These are phyloP conservation scores for Taxawa tesnikishii DNA, from an alignment of 2,329 filamentous ascomycete species.

Conservation along the genomic window DNA sequence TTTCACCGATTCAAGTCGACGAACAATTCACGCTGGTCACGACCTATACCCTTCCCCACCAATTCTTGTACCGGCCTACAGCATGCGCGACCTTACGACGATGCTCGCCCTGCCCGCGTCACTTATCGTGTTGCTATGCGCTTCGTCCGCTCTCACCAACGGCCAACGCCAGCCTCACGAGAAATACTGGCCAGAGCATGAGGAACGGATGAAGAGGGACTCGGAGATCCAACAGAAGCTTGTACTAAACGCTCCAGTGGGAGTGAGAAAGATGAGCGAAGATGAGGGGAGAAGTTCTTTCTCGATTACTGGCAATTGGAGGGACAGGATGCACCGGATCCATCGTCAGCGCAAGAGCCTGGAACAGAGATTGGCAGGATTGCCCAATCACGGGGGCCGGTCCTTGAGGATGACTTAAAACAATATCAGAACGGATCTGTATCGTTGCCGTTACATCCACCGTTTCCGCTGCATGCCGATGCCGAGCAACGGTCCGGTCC, in stretches of 20 bases:
- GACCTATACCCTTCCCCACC: background rate
- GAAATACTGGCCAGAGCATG: constrained; percentile 37
- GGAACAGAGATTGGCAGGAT: constrained; percentile 1
- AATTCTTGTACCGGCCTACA: constrained; percentile 4
- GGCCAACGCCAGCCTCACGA: constrained; percentile 28
- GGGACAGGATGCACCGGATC: constrained; percentile 7
- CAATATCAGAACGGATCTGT: constrained; percentile 19
- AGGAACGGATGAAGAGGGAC: constrained; percentile 28
- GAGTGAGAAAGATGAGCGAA: constrained; percentile 58
- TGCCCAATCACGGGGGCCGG: background rate
- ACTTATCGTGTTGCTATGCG: constrained; percentile 12
- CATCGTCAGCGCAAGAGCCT: background rate
- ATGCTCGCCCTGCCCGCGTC: constrained; percentile 15
- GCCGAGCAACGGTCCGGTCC: constrained; percentile 1
- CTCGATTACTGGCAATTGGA: constrained; percentile 49
- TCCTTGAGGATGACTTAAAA: constrained; percentile 2
- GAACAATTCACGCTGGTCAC: background rate
- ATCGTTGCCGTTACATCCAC: constrained; percentile 31
- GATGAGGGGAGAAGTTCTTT: constrained; percentile 63
- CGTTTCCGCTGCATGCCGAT: constrained; percentile 39
- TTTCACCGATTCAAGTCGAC: no score
- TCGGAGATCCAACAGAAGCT: constrained; percentile 27
- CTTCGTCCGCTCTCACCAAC: constrained; percentile 9
- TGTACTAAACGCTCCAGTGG: constrained; percentile 35
- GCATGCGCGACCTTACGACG: constrained; percentile 13